phyloP scores from a whole-genome alignment of 495 filamentous ascomycete genomes.

The Lasiosphaeria hispida region DNA sequence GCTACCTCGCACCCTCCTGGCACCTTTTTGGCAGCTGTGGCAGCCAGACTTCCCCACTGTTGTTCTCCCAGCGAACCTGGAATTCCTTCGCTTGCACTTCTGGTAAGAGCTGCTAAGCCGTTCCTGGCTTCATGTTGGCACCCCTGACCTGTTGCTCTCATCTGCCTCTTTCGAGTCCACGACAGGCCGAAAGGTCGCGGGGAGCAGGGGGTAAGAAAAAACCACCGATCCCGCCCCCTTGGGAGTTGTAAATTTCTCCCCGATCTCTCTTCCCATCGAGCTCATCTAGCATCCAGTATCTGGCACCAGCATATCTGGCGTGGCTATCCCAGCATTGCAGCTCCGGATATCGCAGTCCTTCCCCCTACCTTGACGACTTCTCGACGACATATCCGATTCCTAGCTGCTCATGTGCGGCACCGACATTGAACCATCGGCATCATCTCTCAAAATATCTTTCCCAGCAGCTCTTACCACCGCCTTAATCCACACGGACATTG shows the following conservation, averaged over 20 bases:
- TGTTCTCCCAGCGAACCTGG: slow-evolving; percentile 2
- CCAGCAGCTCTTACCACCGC: too few relatives aligned
- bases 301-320: too few relatives aligned
- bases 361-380: too few relatives aligned
- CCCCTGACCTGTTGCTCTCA: neutral
- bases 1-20: too few relatives aligned
- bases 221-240: slow-evolving; percentile 16
- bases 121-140: slow-evolving; percentile 2
- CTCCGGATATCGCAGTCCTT: too few relatives aligned
- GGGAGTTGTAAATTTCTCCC: slow-evolving; percentile 2
- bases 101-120: slow-evolving; percentile 8
- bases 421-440: too few relatives aligned
- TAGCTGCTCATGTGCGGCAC: too few relatives aligned
- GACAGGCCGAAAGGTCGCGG: neutral
- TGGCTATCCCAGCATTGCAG: too few relatives aligned
- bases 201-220: slow-evolving; percentile 18
- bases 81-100: neutral
- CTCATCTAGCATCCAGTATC: neutral
- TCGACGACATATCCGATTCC: too few relatives aligned
- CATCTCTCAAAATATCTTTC: too few relatives aligned
- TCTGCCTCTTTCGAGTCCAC: slow-evolving; percentile 6
- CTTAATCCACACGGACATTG: too few relatives aligned
- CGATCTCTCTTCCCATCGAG: neutral
- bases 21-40: too few relatives aligned
- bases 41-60: neutral